Base-by-base conservation (phyloP, 2,329 filamentous ascomycete genomes). In the Fusarium goolgardi region DNA sequence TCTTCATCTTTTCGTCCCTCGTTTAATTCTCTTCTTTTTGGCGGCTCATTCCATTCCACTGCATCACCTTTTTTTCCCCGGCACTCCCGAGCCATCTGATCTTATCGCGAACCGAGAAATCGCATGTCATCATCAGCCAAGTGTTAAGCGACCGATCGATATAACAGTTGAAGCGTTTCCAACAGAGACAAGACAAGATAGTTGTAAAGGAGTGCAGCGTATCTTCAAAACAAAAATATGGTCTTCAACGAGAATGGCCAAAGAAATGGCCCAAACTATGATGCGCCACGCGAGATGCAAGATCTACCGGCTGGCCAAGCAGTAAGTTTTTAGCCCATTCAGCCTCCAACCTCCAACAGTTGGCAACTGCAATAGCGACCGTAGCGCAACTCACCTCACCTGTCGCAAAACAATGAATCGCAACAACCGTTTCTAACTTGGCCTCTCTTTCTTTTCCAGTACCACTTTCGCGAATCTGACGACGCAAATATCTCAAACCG, bases 261-360 rank as follows among this genome's bases (percentile, higher is more conserved):
- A 39, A 52, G 25, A 4, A 60, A 27, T n/a, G 60, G 60, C 59
- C 60, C 60, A 46, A 50, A 67, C 43, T 69, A 69, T 55, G 66
- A 70, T 50, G 53, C 57, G 29, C 66, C 66, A 41, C 68, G 66
- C 29, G 60, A 63, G 45, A 69, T 71, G 69, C 70, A 71, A 57
- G 64, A 71, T 50, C 52, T 71, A 25, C 70, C 70, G 12, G 67
- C 70, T 34, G 61, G 61, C n/a, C 61, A 71, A 21, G 65, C 70
- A 37, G 70, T 71, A 56, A 64, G 70, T 70, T 63, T 63, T 37
- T 40, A 51, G 34, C 35, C 35, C 6, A 11, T 51, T 53, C 34
- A 41, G 37, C 54, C 41, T 25, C 32, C 18, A 8, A 25, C 54
- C 41, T 25, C 32, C 18, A 8, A 25, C 35, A n/a, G n/a, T 20